Base-by-base conservation (phyloP, 2,329 filamentous ascomycete genomes). In the Verticillium tricorpus region DNA sequence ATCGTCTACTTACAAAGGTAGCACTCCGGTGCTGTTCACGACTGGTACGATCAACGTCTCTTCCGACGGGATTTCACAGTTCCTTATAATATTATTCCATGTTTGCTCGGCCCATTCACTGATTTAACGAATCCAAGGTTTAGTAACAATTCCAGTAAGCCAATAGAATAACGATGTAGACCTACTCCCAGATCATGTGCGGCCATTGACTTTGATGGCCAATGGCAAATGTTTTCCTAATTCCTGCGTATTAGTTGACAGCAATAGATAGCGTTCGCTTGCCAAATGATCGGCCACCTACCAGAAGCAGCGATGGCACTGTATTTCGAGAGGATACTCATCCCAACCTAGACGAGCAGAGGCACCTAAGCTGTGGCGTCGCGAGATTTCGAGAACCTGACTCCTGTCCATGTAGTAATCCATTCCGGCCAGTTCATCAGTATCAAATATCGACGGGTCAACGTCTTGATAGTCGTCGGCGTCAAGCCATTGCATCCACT, bases 161-260 rank as follows among this genome's bases (percentile, higher is more conserved):
- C 11, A n/a, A n/a, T 19, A 3, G 45, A 56, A 28, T 11, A 19
- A n/a, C 9, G 9, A 5, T 28, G 22, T 19, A 6, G 17, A n/a
- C 55, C n/a, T 15, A 56, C 25, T 56, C 55, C 28, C 55, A 32
- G 31, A 34, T 35, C 55, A 56, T 56, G 55, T 56, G 55, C 35
- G 55, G 17, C 55, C 55, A 56, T 32, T 34, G 55, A 32, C 55
- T 56, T n/a, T 56, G 55, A 6, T 56, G 55, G 11, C 55, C 55
- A n/a, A 56, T 56, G 55, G 55, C 25, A 56, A 56, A 56, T 3
- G 55, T 56, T 56, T 56, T 56, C 55, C 55, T 56, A 32, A 17
- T 56, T 14, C 11, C 3, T 11, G 8, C 9, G 25, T 22, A n/a
- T 12, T 35, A 17, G 32, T 12, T 32, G n/a, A 19, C 14, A 56